phyloP scores from a whole-genome alignment of 2,329 filamentous ascomycete genomes.

The Fusarium denticulatum region DNA sequence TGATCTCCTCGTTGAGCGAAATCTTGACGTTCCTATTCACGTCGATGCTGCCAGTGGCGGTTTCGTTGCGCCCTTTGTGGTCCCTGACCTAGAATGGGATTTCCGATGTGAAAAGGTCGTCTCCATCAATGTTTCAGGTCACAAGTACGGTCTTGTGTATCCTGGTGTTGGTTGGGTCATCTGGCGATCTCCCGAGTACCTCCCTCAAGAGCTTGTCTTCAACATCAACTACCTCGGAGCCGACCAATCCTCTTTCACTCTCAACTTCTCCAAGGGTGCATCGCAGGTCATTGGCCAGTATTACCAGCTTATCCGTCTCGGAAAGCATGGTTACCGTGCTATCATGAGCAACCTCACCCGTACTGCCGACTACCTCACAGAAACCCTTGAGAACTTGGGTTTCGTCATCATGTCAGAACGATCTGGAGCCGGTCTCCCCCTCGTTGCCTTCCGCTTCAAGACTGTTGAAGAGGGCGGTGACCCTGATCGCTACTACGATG shows the following conservation, averaged over 20 bases:
- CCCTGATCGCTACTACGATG: slow-evolving; percentile 72
- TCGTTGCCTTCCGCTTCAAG: slow-evolving; percentile 86
- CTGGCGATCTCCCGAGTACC: slow-evolving; percentile 84
- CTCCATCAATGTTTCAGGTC: slow-evolving; percentile 93
- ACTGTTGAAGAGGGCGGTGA: slow-evolving; percentile 59
- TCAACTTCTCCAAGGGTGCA: slow-evolving; percentile 97
- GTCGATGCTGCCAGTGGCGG: slow-evolving; percentile 93
- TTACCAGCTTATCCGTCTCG: slow-evolving; percentile 95
- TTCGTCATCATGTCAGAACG: slow-evolving; percentile 90
- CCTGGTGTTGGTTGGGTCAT: slow-evolving; percentile 95
- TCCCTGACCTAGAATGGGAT: slow-evolving; percentile 87
- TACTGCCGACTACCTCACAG: slow-evolving; percentile 86
- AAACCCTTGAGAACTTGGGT: slow-evolving; percentile 76
- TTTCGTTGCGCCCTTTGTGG: slow-evolving; percentile 92
- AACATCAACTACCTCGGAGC: slow-evolving; percentile 99
- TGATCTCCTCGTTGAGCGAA: slow-evolving; percentile 79
- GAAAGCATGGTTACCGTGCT: slow-evolving; percentile 88
- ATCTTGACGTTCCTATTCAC: slow-evolving; percentile 86
- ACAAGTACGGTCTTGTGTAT: slow-evolving; percentile 83
- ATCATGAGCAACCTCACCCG: slow-evolving; percentile 96
- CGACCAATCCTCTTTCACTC: slow-evolving; percentile 93
- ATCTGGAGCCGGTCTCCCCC: slow-evolving; percentile 80
- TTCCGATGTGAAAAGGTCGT: slow-evolving; percentile 90
- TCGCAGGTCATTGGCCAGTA: slow-evolving; percentile 97
- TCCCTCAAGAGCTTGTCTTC: slow-evolving; percentile 93